Conservation (phyloP, 345 rosid species). For the Brassica carinata region DNA sequence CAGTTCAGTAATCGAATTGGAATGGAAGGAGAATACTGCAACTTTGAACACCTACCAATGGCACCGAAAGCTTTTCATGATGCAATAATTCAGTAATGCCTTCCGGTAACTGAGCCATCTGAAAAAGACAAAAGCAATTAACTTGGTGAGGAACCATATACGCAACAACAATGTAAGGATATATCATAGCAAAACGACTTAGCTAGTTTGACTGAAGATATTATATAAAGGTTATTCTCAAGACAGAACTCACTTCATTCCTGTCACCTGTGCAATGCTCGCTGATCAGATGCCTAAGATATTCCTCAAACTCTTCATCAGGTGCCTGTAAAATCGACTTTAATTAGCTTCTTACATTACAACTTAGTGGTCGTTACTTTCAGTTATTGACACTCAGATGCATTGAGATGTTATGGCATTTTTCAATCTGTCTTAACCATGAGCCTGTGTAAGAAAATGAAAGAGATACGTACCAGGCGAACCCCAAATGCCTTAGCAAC, state of each 20-base stretch:
- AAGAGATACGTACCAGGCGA: slow-evolving; percentile 68
- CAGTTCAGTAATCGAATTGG: neutral
- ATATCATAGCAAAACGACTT: neutral
- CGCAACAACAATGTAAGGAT: slow-evolving; percentile 2
- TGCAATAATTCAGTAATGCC: slow-evolving; percentile 90
- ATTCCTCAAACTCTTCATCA: slow-evolving; percentile 98
- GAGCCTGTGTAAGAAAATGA: slow-evolving; percentile 6
- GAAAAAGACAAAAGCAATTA: slow-evolving; percentile 37
- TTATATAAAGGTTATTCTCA: neutral
- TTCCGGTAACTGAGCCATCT: slow-evolving; percentile 99
- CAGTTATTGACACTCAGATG: neutral
- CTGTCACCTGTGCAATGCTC: slow-evolving; percentile 84
- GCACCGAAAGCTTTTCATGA: slow-evolving; percentile 81
- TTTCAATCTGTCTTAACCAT: slow-evolving; percentile 8
- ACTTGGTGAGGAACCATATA: slow-evolving; percentile 32
- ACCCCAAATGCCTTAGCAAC: slow-evolving; percentile 99
- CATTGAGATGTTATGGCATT: slow-evolving; percentile 11
- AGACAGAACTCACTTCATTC: slow-evolving; percentile 69
- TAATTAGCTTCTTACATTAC: slow-evolving; percentile 15
- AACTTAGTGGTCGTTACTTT: neutral
- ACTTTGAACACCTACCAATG: slow-evolving; percentile 60
- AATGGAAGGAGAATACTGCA: neutral
- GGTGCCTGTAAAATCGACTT: slow-evolving; percentile 65
- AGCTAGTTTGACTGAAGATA: neutral
- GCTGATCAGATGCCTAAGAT: slow-evolving; percentile 74